Evolutionary conservation across 306 rosid species (phyloP), one percentile per base, ranked within the genome.

Genomic region (Ormosia semicastrata): DNA sequence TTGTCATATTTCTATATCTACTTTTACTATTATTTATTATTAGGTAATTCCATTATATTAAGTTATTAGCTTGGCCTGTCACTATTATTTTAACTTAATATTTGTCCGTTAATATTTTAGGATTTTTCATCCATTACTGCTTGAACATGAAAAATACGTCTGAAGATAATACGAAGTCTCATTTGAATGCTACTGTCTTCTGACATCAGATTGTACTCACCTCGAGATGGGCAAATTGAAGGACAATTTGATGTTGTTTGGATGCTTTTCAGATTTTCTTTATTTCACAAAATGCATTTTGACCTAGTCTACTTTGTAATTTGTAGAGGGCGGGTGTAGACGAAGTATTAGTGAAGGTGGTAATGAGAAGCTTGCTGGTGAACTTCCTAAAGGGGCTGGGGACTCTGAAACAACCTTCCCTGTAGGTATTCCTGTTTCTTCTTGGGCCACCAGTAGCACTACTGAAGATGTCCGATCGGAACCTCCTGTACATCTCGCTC

Each of bases 321-420:
- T 85, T 85, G 76, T 90, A 91, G 97, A 91, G 79, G 88, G 67
- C 15, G 90, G 86, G 76, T 82, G 59, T 78, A 50, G 67, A 15
- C 86, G 85, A 67, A 86, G 77, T 65, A 73, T 81, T 74, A 54
- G 66, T 56, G 88, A 82, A 79, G 87, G 85, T 75, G 82, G 86
- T 24, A 24, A 24, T 24, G 24, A 24, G 24, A 24, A 24, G 24
- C 24, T 24, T 24, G 24, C 87, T 66, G 85, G 65, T 65, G 89
- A 85, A 71, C 87, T 66, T 78, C 82, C 85, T 7, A 77, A 74
- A 65, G 88, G 73, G 41, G 76, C 79, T 74, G 92, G 77, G 71
- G 80, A 84, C 76, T 71, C 66, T 54, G 91, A 90, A 80, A 17
- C 80, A 68, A 84, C 83, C 78, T 76, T 60, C 67, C 90, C 91